phyloP scores from a whole-genome alignment of 164 flowering plant species.

The Cinnamomum chago region DNA sequence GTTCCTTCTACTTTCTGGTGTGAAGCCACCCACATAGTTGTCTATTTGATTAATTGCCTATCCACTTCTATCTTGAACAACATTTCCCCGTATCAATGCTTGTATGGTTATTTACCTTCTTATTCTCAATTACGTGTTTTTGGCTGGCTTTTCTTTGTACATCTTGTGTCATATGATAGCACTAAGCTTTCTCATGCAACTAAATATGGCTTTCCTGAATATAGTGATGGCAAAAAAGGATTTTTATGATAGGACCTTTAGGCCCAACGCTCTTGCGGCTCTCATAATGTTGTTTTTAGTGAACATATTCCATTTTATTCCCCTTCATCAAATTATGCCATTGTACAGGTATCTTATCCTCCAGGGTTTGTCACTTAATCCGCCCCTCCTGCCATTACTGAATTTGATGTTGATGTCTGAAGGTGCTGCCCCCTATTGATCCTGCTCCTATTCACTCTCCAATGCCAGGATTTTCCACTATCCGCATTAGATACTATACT shows the following conservation, averaged over 20 bases:
- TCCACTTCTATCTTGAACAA: too few relatives aligned
- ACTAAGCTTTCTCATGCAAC: not conserved
- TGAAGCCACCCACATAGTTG: too few relatives aligned
- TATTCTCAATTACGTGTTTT: too few relatives aligned
- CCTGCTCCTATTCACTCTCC: not conserved
- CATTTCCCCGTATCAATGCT: too few relatives aligned
- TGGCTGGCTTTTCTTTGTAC: too few relatives aligned
- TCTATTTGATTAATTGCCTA: too few relatives aligned
- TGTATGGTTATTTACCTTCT: too few relatives aligned
- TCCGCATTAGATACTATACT: not conserved
- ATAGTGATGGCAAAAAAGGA: not conserved
- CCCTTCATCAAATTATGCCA: not conserved
- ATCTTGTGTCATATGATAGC: too few relatives aligned
- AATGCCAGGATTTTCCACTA: not conserved
- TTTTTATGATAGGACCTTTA: not conserved
- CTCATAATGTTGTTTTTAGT: too few relatives aligned
- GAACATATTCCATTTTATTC: not conserved
- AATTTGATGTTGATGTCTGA: not conserved
- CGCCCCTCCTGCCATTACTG: not conserved
- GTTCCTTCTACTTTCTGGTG: too few relatives aligned
- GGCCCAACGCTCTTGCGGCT: not conserved
- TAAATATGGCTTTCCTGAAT: not conserved
- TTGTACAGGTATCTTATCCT: not conserved
- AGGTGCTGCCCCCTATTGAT: not conserved
- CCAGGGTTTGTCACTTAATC: not conserved